phyloP scores from a whole-genome alignment of 495 filamentous ascomycete species.

The Penicillium tannophilum region DNA sequence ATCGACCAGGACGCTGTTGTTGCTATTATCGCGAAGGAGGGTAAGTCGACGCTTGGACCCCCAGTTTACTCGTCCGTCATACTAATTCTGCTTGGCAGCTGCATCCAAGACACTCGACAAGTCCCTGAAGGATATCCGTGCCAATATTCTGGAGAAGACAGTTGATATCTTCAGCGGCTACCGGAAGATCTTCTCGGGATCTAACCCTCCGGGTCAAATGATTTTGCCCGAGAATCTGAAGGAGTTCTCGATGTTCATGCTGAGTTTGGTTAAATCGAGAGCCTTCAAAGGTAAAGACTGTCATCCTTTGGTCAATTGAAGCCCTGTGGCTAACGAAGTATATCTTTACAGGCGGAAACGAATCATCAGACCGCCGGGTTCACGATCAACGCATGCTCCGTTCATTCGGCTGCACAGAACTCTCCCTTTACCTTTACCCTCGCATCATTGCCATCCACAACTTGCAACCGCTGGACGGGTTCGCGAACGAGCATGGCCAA shows the following conservation, averaged over 20 bases:
- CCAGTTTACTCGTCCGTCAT: slow-evolving; percentile 10
- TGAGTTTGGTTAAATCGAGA: slow-evolving; percentile 87
- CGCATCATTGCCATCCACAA: slow-evolving; percentile 91
- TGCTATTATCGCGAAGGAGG: slow-evolving; percentile 86
- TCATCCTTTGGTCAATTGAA: neutral
- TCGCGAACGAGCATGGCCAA: slow-evolving; percentile 85
- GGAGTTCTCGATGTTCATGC: slow-evolving; percentile 95
- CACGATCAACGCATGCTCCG: slow-evolving; percentile 91
- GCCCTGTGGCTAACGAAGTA: slow-evolving; percentile 3
- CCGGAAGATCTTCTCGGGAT: slow-evolving; percentile 83
- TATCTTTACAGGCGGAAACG: slow-evolving; percentile 60
- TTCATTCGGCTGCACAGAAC: slow-evolving; percentile 79
- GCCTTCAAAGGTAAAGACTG: slow-evolving; percentile 74
- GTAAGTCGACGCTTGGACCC: slow-evolving; percentile 32
- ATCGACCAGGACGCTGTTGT: slow-evolving; percentile 94
- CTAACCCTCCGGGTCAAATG: slow-evolving; percentile 89
- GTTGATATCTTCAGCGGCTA: slow-evolving; percentile 94
- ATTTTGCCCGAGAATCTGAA: slow-evolving; percentile 95
- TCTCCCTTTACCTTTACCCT: slow-evolving; percentile 93
- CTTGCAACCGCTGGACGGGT: slow-evolving; percentile 74
- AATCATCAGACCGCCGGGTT: slow-evolving; percentile 87
- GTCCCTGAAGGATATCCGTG: slow-evolving; percentile 85
- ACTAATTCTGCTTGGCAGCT: slow-evolving; percentile 43
- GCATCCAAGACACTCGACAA: slow-evolving; percentile 78
- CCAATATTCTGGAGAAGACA: slow-evolving; percentile 83